These are phyloP conservation scores for Venturia asperata DNA, from an alignment of 2,329 filamentous ascomycete species.

Conservation along the genomic window DNA sequence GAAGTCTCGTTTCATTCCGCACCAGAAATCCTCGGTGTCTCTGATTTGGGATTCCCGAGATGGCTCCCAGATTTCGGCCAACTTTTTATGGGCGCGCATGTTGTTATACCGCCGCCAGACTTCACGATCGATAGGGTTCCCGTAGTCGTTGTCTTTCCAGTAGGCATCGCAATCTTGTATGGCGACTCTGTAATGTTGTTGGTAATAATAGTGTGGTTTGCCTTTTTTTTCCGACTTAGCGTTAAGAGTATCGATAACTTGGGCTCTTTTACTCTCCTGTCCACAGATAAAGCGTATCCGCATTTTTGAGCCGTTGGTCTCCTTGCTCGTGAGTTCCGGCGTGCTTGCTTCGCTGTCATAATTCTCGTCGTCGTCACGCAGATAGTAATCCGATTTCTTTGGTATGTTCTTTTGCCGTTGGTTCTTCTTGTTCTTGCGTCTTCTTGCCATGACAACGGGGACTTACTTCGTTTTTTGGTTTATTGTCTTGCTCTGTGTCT, in stretches of 20 bases:
- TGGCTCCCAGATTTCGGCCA: background rate
- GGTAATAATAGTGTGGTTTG: background rate
- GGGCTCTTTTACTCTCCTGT: background rate
- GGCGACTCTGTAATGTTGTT: background rate
- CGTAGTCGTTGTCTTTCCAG: background rate
- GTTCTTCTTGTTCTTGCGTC: background rate
- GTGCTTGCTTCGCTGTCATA: too few relatives aligned
- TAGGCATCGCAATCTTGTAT: background rate
- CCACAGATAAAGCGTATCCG: background rate
- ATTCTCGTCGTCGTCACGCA: too few relatives aligned
- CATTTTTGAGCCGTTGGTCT: background rate
- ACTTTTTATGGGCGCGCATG: background rate
- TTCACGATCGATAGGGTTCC: background rate
- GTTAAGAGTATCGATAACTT: background rate
- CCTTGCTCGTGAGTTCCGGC: background rate
- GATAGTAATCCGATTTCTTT: too few relatives aligned
- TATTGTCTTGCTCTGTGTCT: too few relatives aligned
- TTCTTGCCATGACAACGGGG: background rate
- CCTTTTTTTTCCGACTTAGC: background rate
- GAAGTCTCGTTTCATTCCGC: background rate
- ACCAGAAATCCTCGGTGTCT: background rate
- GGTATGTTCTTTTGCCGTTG: background rate
- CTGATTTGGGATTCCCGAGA: background rate
- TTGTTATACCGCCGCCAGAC: background rate
- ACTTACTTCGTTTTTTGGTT: too few relatives aligned